These are phyloP conservation scores for Colletotrichum sp. DNA, from an alignment of 2,329 filamentous ascomycete genomes.

Conservation along the genomic window DNA sequence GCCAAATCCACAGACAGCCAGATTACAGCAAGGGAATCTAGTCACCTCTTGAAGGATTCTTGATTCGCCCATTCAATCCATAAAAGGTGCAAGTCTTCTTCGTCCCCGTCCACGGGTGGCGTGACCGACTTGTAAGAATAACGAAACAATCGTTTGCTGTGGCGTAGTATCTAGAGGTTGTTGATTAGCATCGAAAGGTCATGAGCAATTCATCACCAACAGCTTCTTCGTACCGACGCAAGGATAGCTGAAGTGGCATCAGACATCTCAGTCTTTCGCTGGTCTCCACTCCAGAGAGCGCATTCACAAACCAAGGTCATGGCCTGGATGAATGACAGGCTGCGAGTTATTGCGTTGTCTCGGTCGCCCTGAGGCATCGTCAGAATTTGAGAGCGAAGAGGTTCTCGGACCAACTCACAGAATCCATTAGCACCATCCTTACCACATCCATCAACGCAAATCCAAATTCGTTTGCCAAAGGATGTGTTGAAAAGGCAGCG, in stretches of 20 bases:
- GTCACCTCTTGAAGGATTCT: neutral
- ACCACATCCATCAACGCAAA: neutral
- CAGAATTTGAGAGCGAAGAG: neutral
- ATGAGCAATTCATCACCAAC: neutral
- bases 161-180: neutral
- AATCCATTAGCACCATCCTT: neutral
- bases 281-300: neutral
- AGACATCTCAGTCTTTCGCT: neutral
- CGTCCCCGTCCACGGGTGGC: fast-evolving
- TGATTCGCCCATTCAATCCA: neutral
- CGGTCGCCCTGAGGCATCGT: neutral
- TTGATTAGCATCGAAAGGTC: neutral
- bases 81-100: neutral
- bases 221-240: neutral
- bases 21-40: fast-evolving
- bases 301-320: neutral
- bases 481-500: neutral
- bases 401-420: neutral
- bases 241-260: neutral
- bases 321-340: neutral
- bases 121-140: neutral
- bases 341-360: neutral
- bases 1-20: fast-evolving
- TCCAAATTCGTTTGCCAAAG: neutral
- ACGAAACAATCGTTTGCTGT: neutral